Conservation (phyloP, 108 stramenopile species). For the Fistulifera pelliculosa region DNA sequence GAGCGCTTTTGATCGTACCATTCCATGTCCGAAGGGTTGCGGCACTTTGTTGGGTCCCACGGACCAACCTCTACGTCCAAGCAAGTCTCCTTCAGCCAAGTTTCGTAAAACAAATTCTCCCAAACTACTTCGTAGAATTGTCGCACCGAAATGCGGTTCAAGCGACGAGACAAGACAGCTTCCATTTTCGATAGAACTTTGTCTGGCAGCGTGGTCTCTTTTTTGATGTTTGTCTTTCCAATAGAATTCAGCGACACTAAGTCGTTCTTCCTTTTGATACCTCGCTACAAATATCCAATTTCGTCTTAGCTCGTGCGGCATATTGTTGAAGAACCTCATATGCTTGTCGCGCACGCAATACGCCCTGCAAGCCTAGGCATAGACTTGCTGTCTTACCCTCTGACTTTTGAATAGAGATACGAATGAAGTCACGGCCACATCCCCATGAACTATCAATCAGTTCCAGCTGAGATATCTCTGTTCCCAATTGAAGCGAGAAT, state of each 20-base stretch:
- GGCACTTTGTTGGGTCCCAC: slow-evolving; percentile 51
- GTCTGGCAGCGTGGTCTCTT: slow-evolving; percentile 37
- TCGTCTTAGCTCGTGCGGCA: too few species aligned
- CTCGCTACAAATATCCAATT: too few species aligned
- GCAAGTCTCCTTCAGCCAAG: slow-evolving; percentile 60
- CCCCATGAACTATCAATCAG: neutral
- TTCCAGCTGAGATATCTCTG: neutral
- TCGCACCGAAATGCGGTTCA: slow-evolving; percentile 53
- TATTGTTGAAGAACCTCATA: too few species aligned
- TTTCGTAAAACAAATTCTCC: slow-evolving; percentile 53
- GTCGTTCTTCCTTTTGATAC: too few species aligned
- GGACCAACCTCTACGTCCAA: slow-evolving; percentile 50
- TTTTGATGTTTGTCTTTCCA: too few species aligned
- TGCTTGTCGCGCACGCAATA: too few species aligned
- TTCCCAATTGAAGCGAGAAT: too few species aligned
- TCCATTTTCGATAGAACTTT: slow-evolving; percentile 51
- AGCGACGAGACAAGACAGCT: slow-evolving; percentile 36
- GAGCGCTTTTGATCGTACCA: slow-evolving; percentile 33
- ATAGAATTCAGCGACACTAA: too few species aligned
- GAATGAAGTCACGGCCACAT: neutral
- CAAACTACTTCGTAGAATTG: slow-evolving; percentile 53
- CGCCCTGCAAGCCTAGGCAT: too few species aligned
- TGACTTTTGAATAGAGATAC: neutral
- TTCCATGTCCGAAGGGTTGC: slow-evolving; percentile 49
- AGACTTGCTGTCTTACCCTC: too few species aligned